Base-by-base conservation (phyloP, 1,284 basidiomycete species). In the Leccinum solheimii region DNA sequence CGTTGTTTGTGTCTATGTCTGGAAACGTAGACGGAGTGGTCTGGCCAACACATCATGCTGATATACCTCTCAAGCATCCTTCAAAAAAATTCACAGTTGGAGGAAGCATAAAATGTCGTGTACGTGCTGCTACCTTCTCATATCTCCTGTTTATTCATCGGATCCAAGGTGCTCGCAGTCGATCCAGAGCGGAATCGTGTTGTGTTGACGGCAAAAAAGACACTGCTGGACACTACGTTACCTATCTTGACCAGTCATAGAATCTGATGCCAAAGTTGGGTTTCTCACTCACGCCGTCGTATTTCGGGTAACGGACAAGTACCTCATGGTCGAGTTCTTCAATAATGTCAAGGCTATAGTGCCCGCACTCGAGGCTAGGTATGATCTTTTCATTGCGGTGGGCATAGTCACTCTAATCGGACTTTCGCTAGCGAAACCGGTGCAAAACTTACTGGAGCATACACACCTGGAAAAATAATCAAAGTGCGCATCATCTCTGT, bases 11-110 rank as follows among this genome's bases (percentile, higher is more conserved):
- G 40, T 88, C 91, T 27, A 82, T 98, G 56, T 87, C 90, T 14
- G 94, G 92, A 8, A 92, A 84, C 63, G 87, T 97, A 36, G 94
- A 98, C 69, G 97, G 93, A 43, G 90, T 98, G 32, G 85, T 98
- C 32, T 98, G 94, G 89, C 95, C 97, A 0, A 83, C 88, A 66
- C 97, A 99, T 76, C 99, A 94, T 75, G 94, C 97, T 34, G 96
- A 98, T 73, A 95, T 99, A 69, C 77, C 80, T 38, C 83, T 99
- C 67, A 97, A 95, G 72, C 92, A 97, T 71, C 95, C 95, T 26
- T 87, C 94, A 66, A 95, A 92, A 78, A 87, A 92, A 66, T 99
- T 97, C 81, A 97, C 94, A 74, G 80, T 84, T 14, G 96, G 95
- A 32, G 82, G 84, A 4, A 85, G 76, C 55, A 90, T 99, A 76